These are phyloP conservation scores for Tetrahymena borealis DNA, from an alignment of 73 alveolate genomes.

Conservation along the genomic window DNA sequence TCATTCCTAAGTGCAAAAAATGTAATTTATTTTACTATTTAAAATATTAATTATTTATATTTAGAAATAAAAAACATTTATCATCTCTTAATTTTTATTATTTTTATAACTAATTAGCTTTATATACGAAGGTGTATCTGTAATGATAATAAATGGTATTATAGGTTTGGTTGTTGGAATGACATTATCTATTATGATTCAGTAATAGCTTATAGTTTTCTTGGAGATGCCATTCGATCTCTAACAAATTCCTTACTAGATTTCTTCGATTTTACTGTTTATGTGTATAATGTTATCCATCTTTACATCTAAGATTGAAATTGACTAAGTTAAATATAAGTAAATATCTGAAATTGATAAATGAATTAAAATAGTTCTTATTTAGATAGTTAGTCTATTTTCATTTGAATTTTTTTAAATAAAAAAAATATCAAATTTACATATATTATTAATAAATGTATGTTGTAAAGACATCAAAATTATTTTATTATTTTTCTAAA, in stretches of 20 bases:
- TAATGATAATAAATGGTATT: not conserved
- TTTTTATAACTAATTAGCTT: too few species aligned
- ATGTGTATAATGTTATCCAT: not conserved
- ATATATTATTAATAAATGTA: too few species aligned
- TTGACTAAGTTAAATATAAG: not conserved
- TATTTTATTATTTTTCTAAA: too few species aligned
- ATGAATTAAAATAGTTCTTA: too few species aligned
- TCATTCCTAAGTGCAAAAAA: not conserved
- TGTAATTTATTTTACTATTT: not conserved
- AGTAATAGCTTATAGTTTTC: not conserved
- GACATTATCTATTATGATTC: not conserved
- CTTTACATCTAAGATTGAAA: not conserved
- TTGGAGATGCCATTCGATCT: not conserved
- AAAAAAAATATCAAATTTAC: too few species aligned
- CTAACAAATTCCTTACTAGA: not conserved
- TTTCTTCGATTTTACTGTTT: not conserved
- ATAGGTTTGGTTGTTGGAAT: not conserved
- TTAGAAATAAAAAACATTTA: not conserved
- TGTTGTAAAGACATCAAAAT: too few species aligned
- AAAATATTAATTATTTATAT: not conserved
- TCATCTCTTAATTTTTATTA: not conserved
- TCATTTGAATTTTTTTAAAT: too few species aligned
- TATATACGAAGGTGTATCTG: not conserved
- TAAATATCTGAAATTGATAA: not conserved
- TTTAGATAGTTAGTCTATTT: too few species aligned